Percentiles rank a stretch among this genome's conserved stretches.
phyloP scores from a whole-genome alignment of 495 filamentous ascomycete genomes.

The Penicillium argentinense region DNA sequence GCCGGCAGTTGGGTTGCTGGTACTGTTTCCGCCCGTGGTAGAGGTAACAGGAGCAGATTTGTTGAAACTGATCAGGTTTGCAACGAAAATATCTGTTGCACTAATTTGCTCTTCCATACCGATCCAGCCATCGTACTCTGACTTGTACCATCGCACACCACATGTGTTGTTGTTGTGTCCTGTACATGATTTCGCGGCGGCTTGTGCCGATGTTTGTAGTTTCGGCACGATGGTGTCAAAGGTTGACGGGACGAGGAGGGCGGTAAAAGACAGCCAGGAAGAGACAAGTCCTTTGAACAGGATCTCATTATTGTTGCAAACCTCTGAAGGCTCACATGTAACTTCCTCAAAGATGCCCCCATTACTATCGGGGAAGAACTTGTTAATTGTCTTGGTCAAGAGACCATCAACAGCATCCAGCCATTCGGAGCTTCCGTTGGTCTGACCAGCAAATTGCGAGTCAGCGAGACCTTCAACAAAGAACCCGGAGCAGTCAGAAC shows the following conservation, averaged over 20 bases:
- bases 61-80: constrained; percentile 31
- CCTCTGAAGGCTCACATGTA: constrained; percentile 59
- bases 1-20: constrained; percentile 39
- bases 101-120: constrained; percentile 57
- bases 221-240: constrained; percentile 61
- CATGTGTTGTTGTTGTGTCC: constrained; percentile 65
- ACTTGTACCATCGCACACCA: constrained; percentile 67
- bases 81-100: constrained; percentile 60
- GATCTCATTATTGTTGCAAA: constrained; percentile 70
- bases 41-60: constrained; percentile 24
- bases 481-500: constrained; percentile 5
- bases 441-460: constrained; percentile 1
- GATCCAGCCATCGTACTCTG: constrained; percentile 59
- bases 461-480: neutral
- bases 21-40: constrained; percentile 29
- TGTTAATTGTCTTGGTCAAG: constrained; percentile 43
- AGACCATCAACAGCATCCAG: constrained; percentile 50
- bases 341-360: constrained; percentile 58
- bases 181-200: constrained; percentile 68
- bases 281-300: constrained; percentile 83
- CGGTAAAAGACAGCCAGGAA: constrained; percentile 73
- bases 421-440: constrained; percentile 45
- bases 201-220: constrained; percentile 63
- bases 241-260: constrained; percentile 65
- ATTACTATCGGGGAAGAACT: constrained; percentile 53